Conservation (phyloP, 2,329 filamentous ascomycete genomes). For the Leptosphaerulina australis region DNA sequence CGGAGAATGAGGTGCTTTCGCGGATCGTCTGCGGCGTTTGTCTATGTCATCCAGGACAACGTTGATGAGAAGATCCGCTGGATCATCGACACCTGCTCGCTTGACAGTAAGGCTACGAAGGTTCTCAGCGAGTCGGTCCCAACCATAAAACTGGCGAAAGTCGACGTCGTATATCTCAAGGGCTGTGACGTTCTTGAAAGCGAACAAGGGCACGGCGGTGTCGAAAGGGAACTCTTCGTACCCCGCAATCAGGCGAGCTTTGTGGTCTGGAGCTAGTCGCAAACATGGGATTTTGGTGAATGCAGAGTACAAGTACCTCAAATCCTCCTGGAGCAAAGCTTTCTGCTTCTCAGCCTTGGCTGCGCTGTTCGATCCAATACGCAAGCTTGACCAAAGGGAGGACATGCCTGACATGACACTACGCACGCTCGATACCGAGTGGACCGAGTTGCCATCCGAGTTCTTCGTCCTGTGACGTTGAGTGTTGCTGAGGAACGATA, state of each 20-base stretch:
- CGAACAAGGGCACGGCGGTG: constrained; percentile 92
- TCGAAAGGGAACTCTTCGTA: constrained; percentile 99
- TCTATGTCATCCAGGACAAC: constrained; percentile 98
- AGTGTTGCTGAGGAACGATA: constrained; percentile 88
- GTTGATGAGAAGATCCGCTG: constrained; percentile 84
- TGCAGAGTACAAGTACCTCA: constrained; percentile 96
- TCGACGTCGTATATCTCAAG: constrained; percentile 95
- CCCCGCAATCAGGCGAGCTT: constrained; percentile 84
- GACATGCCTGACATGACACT: constrained; percentile 99
- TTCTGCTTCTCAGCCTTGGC: constrained; percentile 90
- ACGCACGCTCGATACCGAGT: constrained; percentile 93
- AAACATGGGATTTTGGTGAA: constrained; percentile 98
- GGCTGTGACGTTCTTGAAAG: constrained; percentile 95
- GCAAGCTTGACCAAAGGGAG: constrained; percentile 86
- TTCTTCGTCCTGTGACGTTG: constrained; percentile 78
- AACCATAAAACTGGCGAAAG: constrained; percentile 95
- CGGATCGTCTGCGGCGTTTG: constrained; percentile 83
- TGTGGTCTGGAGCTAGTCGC: constrained; percentile 88
- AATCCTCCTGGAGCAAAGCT: constrained; percentile 78
- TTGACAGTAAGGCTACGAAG: constrained; percentile 87
- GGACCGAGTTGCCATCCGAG: constrained; percentile 87
- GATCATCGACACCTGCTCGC: constrained; percentile 85
- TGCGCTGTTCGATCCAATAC: constrained; percentile 78
- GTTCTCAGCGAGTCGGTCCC: constrained; percentile 92
- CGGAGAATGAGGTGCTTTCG: constrained; percentile 82